Conservation (phyloP, 805 yeast genomes). For the Pichia rugopelliculosa region DNA sequence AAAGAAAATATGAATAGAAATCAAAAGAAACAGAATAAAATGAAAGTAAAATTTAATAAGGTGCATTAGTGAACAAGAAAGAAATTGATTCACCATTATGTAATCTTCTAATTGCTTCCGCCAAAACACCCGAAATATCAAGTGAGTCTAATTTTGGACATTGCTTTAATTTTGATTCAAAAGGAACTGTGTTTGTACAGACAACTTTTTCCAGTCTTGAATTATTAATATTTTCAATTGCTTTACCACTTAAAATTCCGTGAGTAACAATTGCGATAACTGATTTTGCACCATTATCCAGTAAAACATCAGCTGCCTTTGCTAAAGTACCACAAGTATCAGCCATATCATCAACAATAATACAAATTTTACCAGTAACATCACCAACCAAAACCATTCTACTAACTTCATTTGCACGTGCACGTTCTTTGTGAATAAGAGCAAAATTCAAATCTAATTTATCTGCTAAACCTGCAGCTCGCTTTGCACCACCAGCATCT, state of each 20-base stretch:
- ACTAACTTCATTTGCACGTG: constrained; percentile 75
- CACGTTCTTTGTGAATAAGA: constrained; percentile 78
- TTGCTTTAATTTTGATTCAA: constrained; percentile 49
- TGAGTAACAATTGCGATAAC: constrained; percentile 82
- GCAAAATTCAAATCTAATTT: constrained; percentile 74
- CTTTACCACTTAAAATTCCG: constrained; percentile 71
- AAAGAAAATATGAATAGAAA: too few species aligned
- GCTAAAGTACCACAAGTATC: constrained; percentile 84
- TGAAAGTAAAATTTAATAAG: constrained; percentile 24
- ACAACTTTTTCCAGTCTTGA: constrained; percentile 63
- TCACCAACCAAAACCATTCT: constrained; percentile 84
- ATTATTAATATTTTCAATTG: constrained; percentile 61
- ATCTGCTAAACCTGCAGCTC: constrained; percentile 83
- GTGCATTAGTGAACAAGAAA: constrained; percentile 66
- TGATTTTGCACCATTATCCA: constrained; percentile 60
- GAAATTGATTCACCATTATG: constrained; percentile 85
- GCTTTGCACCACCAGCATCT: constrained; percentile 86
- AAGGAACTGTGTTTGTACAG: constrained; percentile 76
- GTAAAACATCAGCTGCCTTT: constrained; percentile 70
- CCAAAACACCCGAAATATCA: constrained; percentile 67
- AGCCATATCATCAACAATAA: constrained; percentile 84
- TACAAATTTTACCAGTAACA: constrained; percentile 66
- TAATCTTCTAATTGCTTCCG: constrained; percentile 77
- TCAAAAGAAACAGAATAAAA: neutral
- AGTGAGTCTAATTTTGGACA: constrained; percentile 62